Evolutionary conservation across 2,329 filamentous ascomycete genomes (phyloP), one percentile per base, ranked within the genome.

Genomic region (Lecanicillium sp.): DNA sequence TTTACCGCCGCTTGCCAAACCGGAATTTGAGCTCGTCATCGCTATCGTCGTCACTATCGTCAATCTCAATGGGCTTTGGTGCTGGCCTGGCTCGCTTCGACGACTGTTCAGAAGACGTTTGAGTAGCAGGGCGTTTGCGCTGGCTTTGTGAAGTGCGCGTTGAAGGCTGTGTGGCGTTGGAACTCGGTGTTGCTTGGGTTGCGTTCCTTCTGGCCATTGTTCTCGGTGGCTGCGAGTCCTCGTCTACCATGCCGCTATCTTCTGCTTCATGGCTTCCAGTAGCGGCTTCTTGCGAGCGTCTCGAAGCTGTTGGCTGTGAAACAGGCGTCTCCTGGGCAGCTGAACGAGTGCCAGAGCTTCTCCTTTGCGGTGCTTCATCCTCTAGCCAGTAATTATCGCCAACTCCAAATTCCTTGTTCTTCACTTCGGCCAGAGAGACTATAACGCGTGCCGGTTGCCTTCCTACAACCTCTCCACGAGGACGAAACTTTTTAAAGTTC

Each of bases 401-500:
- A 18, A 88, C 73, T 3, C 84, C 84, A 51, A 81, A 83, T 28
- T 78, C 76, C 49, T 85, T 85, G 35, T 71, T 72, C 51, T 76
- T 78, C 16, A 80, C 83, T 56, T 86, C 80, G 47, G 85, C 78
- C 4, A 94, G 63, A 0, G 71, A 63, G 4, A 95, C 76, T 29
- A 94, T 83, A 25, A 84, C 64, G 39, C 63, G 64, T 19, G 64
- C 58, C 2, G 61, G 56, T 3, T 62, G 56, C 13, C 70, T 57
- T 5, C 70, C 64, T 2, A 51, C 45, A 5, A 48, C 47, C 15
- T 73, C 73, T 17, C 75, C 80, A 38, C 75, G 69, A 39, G 68
- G 70, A 16, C 72, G 70, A 54, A 98, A 98, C 50, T 78, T 84
- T 59, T 98, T 98, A 65, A 95, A 98, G 54, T 98, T 96, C 60